phyloP scores from a whole-genome alignment of 495 filamentous ascomycete genomes.

The Podospora tetraspora region DNA sequence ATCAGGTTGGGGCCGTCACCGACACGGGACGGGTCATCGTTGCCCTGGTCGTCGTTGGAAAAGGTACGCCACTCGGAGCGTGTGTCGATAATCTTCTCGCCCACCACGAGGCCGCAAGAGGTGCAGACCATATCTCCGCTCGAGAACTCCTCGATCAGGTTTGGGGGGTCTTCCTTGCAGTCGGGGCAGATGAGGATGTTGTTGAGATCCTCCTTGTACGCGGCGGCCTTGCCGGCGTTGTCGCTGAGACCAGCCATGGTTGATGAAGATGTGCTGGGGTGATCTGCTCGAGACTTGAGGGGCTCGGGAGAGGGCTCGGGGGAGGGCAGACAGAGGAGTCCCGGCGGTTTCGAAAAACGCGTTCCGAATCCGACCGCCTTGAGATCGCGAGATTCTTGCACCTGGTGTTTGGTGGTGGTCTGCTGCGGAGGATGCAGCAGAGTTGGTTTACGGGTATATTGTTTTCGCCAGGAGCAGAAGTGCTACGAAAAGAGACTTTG shows the following conservation, averaged over 20 bases:
- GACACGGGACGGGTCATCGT: constrained; percentile 95
- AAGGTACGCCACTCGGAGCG: constrained; percentile 99
- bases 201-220: constrained; percentile 63
- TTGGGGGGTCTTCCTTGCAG: constrained; percentile 84
- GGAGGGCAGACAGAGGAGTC: neutral
- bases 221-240: constrained; percentile 15
- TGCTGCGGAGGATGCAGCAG: neutral
- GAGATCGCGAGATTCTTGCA: neutral
- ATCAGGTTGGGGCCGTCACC: constrained; percentile 84
- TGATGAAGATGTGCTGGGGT: neutral
- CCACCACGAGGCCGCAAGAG: constrained; percentile 86
- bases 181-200: constrained; percentile 77
- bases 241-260: constrained; percentile 15
- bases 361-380: neutral
- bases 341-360: neutral
- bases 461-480: neutral
- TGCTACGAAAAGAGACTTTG: neutral
- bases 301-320: neutral
- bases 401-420: neutral
- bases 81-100: constrained; percentile 86
- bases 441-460: neutral
- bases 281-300: neutral
- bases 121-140: constrained; percentile 89
- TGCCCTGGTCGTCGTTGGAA: constrained; percentile 89
- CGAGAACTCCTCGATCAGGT: constrained; percentile 87